Conservation (phyloP, 371 early-diverging fungal species). For the Lichtheimia ornata region DNA sequence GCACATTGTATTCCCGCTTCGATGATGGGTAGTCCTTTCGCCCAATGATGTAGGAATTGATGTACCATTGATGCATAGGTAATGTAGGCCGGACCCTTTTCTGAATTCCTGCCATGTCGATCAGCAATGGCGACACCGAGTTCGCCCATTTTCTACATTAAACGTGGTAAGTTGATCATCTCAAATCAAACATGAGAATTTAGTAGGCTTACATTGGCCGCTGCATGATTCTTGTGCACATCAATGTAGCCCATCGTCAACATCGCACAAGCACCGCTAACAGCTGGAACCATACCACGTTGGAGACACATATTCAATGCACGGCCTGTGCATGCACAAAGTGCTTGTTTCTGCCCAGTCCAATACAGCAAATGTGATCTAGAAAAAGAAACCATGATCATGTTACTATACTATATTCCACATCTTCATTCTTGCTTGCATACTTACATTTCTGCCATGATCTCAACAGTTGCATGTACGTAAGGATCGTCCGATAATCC, state of each 20-base stretch:
- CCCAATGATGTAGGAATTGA: conserved; percentile 38
- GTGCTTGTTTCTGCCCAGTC: conserved; percentile 28
- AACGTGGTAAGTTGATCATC: background rate
- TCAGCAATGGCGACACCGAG: conserved; percentile 29
- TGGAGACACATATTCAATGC: conserved; percentile 28
- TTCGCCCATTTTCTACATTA: conserved; percentile 31
- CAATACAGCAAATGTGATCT: conserved; percentile 38
- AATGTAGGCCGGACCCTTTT: conserved; percentile 31
- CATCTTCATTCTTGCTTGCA: background rate
- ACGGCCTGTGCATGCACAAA: conserved; percentile 37
- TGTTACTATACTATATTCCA: background rate
- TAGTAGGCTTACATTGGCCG: conserved; percentile 14
- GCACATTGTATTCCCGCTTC: conserved; percentile 13
- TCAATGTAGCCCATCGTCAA: conserved; percentile 30
- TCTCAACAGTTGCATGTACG: conserved; percentile 27
- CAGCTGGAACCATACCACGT: conserved; percentile 26
- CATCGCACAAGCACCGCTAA: conserved; percentile 25
- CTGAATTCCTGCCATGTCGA: conserved; percentile 25
- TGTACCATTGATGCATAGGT: conserved; percentile 27
- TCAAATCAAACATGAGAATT: no score
- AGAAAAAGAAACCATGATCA: background rate
- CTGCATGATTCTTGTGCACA: conserved; percentile 20
- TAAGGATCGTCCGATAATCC: conserved; percentile 25
- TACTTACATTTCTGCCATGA: conserved; percentile 43
- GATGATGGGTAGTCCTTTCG: conserved; percentile 14